Conservation (phyloP, 352 stramenopile genomes). For the Globisporangium abappressorium region DNA sequence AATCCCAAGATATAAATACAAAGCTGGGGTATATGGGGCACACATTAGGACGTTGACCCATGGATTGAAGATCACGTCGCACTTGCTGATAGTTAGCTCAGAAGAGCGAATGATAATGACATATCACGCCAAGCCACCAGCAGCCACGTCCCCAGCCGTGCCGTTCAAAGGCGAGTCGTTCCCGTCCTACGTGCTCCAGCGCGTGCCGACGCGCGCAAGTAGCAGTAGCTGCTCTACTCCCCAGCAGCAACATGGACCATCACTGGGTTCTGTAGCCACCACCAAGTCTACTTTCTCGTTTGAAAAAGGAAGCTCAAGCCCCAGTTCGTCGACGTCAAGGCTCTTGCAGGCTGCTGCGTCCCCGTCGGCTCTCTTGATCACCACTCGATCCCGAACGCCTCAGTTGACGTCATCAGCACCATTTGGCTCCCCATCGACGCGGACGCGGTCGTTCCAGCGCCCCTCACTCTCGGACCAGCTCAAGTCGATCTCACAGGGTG, state of each 20-base stretch:
- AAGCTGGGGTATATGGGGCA: not conserved
- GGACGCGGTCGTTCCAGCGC: conserved; percentile 16
- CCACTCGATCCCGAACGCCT: conserved; percentile 5
- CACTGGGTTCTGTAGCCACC: not conserved
- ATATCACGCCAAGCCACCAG: not conserved
- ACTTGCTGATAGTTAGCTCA: not conserved
- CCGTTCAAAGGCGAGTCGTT: conserved; percentile 72
- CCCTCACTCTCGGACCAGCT: conserved; percentile 68
- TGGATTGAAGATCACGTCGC: not conserved
- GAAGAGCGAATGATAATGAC: not conserved
- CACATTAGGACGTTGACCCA: not conserved
- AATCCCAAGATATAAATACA: not conserved
- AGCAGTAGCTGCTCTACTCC: not conserved
- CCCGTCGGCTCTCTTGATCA: not conserved
- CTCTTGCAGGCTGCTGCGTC: not conserved
- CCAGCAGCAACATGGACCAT: not conserved
- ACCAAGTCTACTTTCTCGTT: not conserved
- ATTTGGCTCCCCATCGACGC: not conserved
- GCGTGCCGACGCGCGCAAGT: conserved; percentile 14
- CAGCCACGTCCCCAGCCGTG: not conserved
- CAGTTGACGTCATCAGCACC: not conserved
- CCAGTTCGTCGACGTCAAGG: not conserved
- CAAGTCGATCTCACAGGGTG: conserved; percentile 47
- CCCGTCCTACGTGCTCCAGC: conserved; percentile 51
- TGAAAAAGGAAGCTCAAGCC: not conserved